Evolutionary conservation across 2,329 filamentous ascomycete genomes (phyloP).

Genomic region (Rhinocladiella mackenziei): DNA sequence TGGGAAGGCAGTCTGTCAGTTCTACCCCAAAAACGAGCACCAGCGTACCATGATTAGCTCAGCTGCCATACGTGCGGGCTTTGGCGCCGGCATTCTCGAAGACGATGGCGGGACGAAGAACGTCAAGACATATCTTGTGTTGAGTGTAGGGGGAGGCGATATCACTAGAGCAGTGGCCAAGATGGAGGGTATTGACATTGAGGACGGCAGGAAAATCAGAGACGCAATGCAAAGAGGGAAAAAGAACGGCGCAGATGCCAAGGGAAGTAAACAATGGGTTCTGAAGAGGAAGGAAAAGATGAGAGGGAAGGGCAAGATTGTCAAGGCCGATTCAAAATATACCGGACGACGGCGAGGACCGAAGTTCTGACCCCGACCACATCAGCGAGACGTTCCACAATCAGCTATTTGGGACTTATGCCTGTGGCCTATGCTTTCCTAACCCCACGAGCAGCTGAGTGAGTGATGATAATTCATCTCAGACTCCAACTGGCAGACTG

Average conservation of each 20-base stretch:
- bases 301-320: conserved; percentile 89
- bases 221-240: conserved; percentile 42
- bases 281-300: conserved; percentile 76
- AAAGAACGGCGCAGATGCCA: conserved; percentile 48
- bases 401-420: no score
- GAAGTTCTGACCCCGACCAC: conserved; percentile 57
- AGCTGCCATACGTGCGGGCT: conserved; percentile 88
- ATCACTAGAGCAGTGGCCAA: conserved; percentile 87
- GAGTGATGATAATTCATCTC: no score
- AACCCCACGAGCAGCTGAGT: no score
- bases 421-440: no score
- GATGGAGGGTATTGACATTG: conserved; percentile 81
- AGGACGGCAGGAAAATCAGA: conserved; percentile 59
- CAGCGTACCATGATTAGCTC: conserved; percentile 89
- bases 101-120: conserved; percentile 97
- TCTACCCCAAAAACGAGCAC: conserved; percentile 92
- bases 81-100: conserved; percentile 89
- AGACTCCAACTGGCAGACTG: no score
- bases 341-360: conserved; percentile 82
- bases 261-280: conserved; percentile 51
- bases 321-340: conserved; percentile 88
- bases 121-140: conserved; percentile 88
- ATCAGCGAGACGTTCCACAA: no score
- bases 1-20: conserved; percentile 89
- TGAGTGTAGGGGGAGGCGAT: conserved; percentile 83